A percentile compares a stretch with the other conserved stretches of the same genome.
phyloP scores from a whole-genome alignment of 1,139 yeast genomes.

The Magnusiomyces paraingens region DNA sequence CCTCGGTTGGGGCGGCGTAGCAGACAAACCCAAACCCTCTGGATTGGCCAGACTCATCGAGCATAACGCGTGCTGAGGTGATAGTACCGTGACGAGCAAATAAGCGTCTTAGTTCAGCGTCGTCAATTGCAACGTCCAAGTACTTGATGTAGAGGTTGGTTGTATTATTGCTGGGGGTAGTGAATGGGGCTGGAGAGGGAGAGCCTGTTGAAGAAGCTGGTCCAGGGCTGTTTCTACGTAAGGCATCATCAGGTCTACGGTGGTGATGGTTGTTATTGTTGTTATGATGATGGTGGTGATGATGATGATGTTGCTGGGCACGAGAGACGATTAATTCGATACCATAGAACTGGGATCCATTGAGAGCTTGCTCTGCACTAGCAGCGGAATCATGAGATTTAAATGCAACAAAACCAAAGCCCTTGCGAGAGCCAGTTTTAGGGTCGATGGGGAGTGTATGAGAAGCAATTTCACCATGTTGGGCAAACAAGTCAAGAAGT shows the following conservation, averaged over 20 bases:
- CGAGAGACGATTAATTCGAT: constrained; percentile 78
- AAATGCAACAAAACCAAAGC: constrained; percentile 86
- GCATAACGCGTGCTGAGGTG: constrained; percentile 88
- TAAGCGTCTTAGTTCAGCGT: constrained; percentile 73
- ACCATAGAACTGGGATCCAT: constrained; percentile 68
- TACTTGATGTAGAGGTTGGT: constrained; percentile 82
- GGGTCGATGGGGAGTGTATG: constrained; percentile 73
- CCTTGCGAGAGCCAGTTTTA: constrained; percentile 69
- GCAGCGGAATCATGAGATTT: constrained; percentile 74
- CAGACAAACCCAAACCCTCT: constrained; percentile 95
- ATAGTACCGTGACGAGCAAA: constrained; percentile 82
- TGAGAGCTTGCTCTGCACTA: constrained; percentile 73
- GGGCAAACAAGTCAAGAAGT: constrained; percentile 21
- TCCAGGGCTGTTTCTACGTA: background rate
- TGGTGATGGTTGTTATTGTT: too few relatives aligned
- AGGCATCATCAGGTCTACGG: background rate
- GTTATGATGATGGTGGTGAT: too few relatives aligned
- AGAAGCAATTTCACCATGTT: constrained; percentile 52
- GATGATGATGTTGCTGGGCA: constrained; percentile 60
- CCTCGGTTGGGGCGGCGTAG: constrained; percentile 86
- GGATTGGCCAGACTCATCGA: constrained; percentile 78
- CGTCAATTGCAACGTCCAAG: constrained; percentile 76
- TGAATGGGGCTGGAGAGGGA: too few relatives aligned
- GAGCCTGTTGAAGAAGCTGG: constrained; percentile 8
- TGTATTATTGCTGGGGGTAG: too few relatives aligned